Evolutionary conservation across 176 grass and related monocot genomes (phyloP), one percentile per base, ranked within the genome.

Genomic region (Olyra latifolia): DNA sequence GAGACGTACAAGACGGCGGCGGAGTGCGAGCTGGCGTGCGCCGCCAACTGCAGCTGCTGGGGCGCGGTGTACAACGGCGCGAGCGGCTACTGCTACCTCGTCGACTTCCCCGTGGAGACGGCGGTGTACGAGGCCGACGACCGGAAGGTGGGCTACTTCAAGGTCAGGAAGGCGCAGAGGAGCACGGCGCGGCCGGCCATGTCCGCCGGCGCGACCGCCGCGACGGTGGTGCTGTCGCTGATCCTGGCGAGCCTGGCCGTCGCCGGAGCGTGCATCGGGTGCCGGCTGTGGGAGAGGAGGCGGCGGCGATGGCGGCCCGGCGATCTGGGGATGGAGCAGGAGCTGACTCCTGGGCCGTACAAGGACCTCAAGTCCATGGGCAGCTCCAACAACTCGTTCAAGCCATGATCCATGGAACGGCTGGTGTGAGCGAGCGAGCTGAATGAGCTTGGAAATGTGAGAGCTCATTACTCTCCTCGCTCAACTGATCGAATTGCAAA

Each of bases 61-160:
- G 88, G 78, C 7, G 88, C 88, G 23, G 19, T 80, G 79, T 62
- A 47, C 61, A 54, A 75, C 46, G 88, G 79, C 80, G 84, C 29
- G 0, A 86, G 78, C 43, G 83, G 86, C 0, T 83, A 91, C 55
- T 91, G 88, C 84, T 88, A 94, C 78, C 39, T 88, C 63, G 29
- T 91, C 16, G 88, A 79, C 53, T 94, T 90, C 54, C 91, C 88
- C 60, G 77, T 94, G 42, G 69, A 91, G 77, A 94, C 91, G 62
- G 9, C 91, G 45, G 74, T 86, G 82, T 89, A 89, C 58, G 82
- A 81, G 22, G 81, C 85, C 9, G 88, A 90, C 65, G 82, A 88
- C 61, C 52, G 56, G 39, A 89, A 94, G 83, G 44, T 86, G 66
- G 91, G 88, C 4, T 91, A 88, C 69, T 94, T 94, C 63, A 94